A percentile compares a stretch with the other conserved stretches of the same genome.
phyloP scores from a whole-genome alignment of 78 protist species.

The Dictyostelium purpureum region DNA sequence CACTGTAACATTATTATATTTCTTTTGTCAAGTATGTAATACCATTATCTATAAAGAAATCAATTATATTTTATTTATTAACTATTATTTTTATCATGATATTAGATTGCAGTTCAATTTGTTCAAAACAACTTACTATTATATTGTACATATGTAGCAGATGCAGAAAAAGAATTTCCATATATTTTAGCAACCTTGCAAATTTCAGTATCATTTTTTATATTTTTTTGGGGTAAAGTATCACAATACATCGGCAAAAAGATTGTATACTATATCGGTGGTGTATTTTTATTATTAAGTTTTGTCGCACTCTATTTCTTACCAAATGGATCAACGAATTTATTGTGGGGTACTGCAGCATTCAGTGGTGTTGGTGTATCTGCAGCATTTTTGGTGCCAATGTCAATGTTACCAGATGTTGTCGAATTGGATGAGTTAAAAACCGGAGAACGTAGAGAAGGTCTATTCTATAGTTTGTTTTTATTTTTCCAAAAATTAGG shows the following conservation, averaged over 20 bases:
- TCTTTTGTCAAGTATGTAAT: slow-evolving; percentile 48
- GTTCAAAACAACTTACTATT: slow-evolving; percentile 77
- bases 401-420: slow-evolving; percentile 80
- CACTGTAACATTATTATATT: slow-evolving; percentile 40
- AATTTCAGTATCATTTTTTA: slow-evolving; percentile 15
- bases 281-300: slow-evolving; percentile 21
- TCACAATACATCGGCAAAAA: slow-evolving; percentile 50
- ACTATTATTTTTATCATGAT: not conserved
- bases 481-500: slow-evolving; percentile 77
- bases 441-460: slow-evolving; percentile 82
- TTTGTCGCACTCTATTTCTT: slow-evolving; percentile 34
- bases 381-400: slow-evolving; percentile 58
- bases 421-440: slow-evolving; percentile 76
- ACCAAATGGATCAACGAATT: not conserved
- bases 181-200: slow-evolving; percentile 67
- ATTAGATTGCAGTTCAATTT: slow-evolving; percentile 73
- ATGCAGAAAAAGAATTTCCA: slow-evolving; percentile 54
- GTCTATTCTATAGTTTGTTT: slow-evolving; percentile 70
- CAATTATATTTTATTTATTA: not conserved
- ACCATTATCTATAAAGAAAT: not conserved
- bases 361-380: slow-evolving; percentile 68
- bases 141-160: slow-evolving; percentile 50
- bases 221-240: slow-evolving; percentile 63
- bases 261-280: slow-evolving; percentile 73
- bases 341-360: slow-evolving; percentile 56